phyloP scores from a whole-genome alignment of 2,329 filamentous ascomycete species.

The Penicillium sp. region DNA sequence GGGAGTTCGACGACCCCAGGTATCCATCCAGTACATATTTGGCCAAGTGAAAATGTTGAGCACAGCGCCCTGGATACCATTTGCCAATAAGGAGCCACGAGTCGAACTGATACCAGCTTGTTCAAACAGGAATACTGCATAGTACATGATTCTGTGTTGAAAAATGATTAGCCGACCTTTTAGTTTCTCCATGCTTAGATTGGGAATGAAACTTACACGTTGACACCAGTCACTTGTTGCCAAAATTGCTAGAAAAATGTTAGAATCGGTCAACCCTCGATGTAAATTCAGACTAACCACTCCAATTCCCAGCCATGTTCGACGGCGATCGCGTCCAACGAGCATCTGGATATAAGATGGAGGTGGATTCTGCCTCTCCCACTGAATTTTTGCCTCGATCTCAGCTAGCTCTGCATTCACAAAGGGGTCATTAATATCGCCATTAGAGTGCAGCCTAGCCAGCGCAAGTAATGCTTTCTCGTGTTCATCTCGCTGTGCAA shows the following conservation, averaged over 20 bases:
- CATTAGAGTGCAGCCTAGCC: conserved; percentile 9
- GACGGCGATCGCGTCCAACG: conserved; percentile 17
- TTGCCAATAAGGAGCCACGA: conserved; percentile 27
- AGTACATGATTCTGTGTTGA: conserved; percentile 28
- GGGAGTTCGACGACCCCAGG: conserved; percentile 28
- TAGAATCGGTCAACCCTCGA: not conserved
- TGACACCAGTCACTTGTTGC: conserved; percentile 25
- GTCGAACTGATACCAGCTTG: conserved; percentile 27
- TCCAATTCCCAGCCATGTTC: conserved; percentile 25
- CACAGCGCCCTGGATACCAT: conserved; percentile 30
- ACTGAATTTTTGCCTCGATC: conserved; percentile 19
- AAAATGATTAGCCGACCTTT: not conserved
- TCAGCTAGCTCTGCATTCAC: conserved; percentile 15
- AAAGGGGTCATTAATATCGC: conserved; percentile 8
- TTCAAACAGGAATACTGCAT: conserved; percentile 31
- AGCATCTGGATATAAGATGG: conserved; percentile 17
- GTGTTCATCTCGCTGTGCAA: conserved; percentile 10
- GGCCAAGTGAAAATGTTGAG: conserved; percentile 31
- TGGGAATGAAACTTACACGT: conserved; percentile 13
- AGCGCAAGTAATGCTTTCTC: conserved; percentile 9
- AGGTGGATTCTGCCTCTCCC: conserved; percentile 13
- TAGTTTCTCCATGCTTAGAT: not conserved
- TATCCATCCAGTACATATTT: conserved; percentile 32
- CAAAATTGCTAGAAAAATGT: conserved; percentile 20
- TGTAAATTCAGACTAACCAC: conserved; percentile 12